These are phyloP conservation scores for Acacia concinna DNA, from an alignment of 331 rosid genomes.

Conservation along the genomic window DNA sequence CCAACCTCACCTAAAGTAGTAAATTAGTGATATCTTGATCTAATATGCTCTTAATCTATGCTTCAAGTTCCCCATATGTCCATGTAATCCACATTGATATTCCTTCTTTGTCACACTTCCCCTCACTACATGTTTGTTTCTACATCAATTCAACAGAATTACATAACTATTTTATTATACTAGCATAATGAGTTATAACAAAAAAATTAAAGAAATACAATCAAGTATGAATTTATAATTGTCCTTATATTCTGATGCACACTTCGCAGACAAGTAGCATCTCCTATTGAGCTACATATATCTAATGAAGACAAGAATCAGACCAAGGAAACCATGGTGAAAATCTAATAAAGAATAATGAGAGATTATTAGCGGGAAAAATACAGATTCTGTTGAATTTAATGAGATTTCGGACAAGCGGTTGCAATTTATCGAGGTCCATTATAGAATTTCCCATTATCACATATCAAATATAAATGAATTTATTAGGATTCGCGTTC, in stretches of 20 bases:
- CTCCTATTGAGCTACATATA: not conserved
- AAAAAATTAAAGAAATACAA: not conserved
- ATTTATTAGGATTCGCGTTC: not conserved
- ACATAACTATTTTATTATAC: not conserved
- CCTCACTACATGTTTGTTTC: not conserved
- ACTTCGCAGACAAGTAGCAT: not conserved
- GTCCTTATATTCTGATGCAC: not conserved
- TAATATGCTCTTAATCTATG: not conserved
- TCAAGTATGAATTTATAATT: not conserved
- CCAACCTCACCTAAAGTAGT: not conserved
- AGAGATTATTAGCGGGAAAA: not conserved
- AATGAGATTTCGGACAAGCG: not conserved
- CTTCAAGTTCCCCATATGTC: not conserved
- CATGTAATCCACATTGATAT: not conserved
- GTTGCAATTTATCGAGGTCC: not conserved
- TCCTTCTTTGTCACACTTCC: not conserved
- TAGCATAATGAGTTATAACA: not conserved
- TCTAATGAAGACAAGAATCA: not conserved
- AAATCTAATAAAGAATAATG: not conserved
- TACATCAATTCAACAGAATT: not conserved
- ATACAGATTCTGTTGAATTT: not conserved
- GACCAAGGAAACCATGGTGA: not conserved
- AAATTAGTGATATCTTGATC: not conserved
- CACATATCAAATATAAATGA: not conserved
- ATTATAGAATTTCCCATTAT: not conserved